Base-by-base conservation (phyloP, 2,329 filamentous ascomycete species). In the Gnomoniopsis smithogilvyi region DNA sequence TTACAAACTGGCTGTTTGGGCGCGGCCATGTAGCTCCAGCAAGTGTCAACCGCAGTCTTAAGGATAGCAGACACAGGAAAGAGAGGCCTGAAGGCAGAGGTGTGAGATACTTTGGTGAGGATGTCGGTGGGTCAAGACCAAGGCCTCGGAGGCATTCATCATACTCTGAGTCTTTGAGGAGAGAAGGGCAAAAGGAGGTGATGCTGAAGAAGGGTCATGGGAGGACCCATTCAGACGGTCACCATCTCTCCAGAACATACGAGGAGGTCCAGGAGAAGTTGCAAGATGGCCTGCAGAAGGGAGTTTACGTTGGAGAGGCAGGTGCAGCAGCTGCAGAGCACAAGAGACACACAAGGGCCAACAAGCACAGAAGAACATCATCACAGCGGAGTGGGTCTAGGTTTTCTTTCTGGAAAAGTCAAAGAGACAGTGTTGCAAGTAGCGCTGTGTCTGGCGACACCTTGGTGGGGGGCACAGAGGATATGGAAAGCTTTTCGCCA, bases 1-100 rank as follows among this genome's bases (percentile, higher is more conserved):
- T 58, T 21, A 17, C 46, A 26, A 48, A 49, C 38, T 58, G 55
- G 55, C 17, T 58, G 17, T 48, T 53, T 12, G 48, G 48, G 6
- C 21, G 24, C 8, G 47, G 47, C n/a, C 14, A 19, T 34, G 8
- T 50, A 30, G 47, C 33, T 6, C 24, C 30, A 21, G n/a, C 21
- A 24, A 47, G 21, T 47, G 12, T 47, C 11, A 47, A 21, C 12
- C 12, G 36, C 36, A 41, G 36, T 14, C 36, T 4, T n/a, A 15
- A 22, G 14, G 46, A 15, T 26, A 14, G 22, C 11, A 21, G 24
- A 34, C 14, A 4, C 17, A 21, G 24, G 2, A 34, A 48, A 17
- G 24, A 58, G 12, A 14, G 21, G 33, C 21, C 3, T 26, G 6
- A 26, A n/a, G 41, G 41, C n/a, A n/a, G 10, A 15, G 41, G 41